Conservation (phyloP, 2,329 filamentous ascomycete species). For the Xylariaceae sp. region DNA sequence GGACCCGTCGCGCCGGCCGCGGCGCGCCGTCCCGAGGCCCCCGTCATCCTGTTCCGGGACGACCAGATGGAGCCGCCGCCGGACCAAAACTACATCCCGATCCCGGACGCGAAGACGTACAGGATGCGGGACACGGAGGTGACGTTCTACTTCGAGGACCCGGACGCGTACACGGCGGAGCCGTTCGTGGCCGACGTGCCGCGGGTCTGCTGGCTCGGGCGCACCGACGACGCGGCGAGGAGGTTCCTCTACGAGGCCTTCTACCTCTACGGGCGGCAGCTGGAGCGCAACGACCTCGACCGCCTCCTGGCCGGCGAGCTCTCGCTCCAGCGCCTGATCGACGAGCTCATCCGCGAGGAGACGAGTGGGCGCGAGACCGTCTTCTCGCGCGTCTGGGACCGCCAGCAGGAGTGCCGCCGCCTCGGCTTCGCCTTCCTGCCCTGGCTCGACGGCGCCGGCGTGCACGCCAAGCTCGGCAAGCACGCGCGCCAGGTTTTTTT, state of each 20-base stretch:
- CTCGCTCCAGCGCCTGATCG: slow-evolving; percentile 2
- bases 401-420: neutral
- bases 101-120: slow-evolving; percentile 1
- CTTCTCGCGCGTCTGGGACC: neutral
- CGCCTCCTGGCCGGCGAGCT: neutral
- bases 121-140: neutral
- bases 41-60: slow-evolving; percentile 2
- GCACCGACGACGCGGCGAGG: neutral
- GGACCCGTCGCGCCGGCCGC: no score
- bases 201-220: slow-evolving; percentile 1
- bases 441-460: slow-evolving; percentile 1
- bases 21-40: slow-evolving; percentile 2
- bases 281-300: slow-evolving; percentile 1
- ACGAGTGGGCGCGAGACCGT: slow-evolving; percentile 1
- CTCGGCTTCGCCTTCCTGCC: slow-evolving; percentile 2
- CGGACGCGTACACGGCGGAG: slow-evolving; percentile 3
- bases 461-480: neutral
- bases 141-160: slow-evolving; percentile 4
- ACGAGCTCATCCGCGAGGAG: slow-evolving; percentile 1
- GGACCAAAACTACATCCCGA: neutral
- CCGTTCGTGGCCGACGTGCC: slow-evolving; percentile 4
- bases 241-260: slow-evolving; percentile 1
- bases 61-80: neutral
- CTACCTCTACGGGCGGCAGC: slow-evolving; percentile 3
- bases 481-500: neutral